Evolutionary conservation across 805 yeast species (phyloP), one percentile per base, ranked within the genome.

Genomic region (Zygoascus ofunaensis): DNA sequence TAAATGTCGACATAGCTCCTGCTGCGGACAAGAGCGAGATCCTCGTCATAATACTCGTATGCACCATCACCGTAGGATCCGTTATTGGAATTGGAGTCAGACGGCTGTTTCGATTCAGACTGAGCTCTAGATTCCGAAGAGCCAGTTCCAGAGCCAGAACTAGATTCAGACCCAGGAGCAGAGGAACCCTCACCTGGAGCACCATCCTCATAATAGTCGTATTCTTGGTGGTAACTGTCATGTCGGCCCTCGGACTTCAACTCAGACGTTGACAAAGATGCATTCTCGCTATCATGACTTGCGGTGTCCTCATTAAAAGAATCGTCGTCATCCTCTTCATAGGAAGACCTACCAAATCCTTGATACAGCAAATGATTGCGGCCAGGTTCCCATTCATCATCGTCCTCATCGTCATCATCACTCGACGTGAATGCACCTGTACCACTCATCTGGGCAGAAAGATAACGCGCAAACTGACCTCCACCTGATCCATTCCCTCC

Each of bases 361-460:
- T 34, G 45, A 24, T 45, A 30, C 47, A 55, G 42, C 21, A 30
- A 19, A 22, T 47, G 48, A 15, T 43, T 46, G 8, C 26, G 35
- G 14, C 28, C 36, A n/a, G 24, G 42, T 5, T 39, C 56, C 51
- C 53, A 54, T 18, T 69, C 72, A 37, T 76, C 78, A 8, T 26
- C 30, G 47, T 77, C 79, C 47, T 75, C 74, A 4, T 76, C 73
- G 44, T 74, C 80, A 46, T 78, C 80, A 48, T 75, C 80, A 19
- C 76, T 70, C 8, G 72, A 72, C 39, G 70, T 76, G 59, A 65
- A 71, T 57, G 63, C 71, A 55, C 64, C 76, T 44, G 68, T 72
- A 47, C 71, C 75, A 14, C 81, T 73, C 61, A 85, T 72, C 57
- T 83, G 86, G 59, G 78, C 86, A 3, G 86, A 74, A 78, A 84